Conservation (phyloP, 2,329 filamentous ascomycete species). For the Ploettnerulaceae sp. region DNA sequence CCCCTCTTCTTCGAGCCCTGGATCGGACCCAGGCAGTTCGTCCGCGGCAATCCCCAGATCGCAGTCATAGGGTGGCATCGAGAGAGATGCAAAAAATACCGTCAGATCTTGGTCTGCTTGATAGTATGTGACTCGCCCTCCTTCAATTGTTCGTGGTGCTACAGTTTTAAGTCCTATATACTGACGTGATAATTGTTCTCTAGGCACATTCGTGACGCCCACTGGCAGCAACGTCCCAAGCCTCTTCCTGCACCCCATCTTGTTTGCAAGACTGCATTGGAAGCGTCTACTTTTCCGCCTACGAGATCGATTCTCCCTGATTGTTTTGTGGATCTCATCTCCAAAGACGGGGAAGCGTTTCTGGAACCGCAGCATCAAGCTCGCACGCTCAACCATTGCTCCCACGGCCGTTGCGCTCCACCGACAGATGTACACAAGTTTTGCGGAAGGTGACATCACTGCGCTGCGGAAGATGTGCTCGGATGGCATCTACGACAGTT, state of each 20-base stretch:
- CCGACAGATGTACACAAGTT: constrained; percentile 54
- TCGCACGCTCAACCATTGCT: constrained; percentile 39
- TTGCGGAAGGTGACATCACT: constrained; percentile 52
- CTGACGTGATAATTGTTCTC: constrained; percentile 19
- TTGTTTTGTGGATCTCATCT: constrained; percentile 20
- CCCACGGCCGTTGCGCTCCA: constrained; percentile 57
- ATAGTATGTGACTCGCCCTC: constrained; percentile 18
- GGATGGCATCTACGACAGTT: constrained; percentile 45
- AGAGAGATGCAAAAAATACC: constrained; percentile 19
- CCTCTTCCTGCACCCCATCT: constrained; percentile 26
- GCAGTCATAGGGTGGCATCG: constrained; percentile 16
- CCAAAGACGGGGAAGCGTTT: constrained; percentile 14
- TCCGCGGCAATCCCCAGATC: constrained; percentile 10
- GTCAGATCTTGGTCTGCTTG: constrained; percentile 27
- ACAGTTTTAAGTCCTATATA: no score
- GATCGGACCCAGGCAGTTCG: constrained; percentile 1
- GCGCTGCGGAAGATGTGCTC: constrained; percentile 51
- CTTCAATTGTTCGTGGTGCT: neutral
- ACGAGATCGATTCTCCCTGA: constrained; percentile 22
- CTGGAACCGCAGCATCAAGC: constrained; percentile 36
- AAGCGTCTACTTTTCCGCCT: constrained; percentile 23
- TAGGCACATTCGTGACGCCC: constrained; percentile 37
- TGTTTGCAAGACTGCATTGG: constrained; percentile 30
- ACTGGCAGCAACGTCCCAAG: constrained; percentile 31
- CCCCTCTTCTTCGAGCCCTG: constrained; percentile 9